These are phyloP conservation scores for Epicoccum sorghinum DNA, from an alignment of 2,329 filamentous ascomycete genomes.

Conservation along the genomic window DNA sequence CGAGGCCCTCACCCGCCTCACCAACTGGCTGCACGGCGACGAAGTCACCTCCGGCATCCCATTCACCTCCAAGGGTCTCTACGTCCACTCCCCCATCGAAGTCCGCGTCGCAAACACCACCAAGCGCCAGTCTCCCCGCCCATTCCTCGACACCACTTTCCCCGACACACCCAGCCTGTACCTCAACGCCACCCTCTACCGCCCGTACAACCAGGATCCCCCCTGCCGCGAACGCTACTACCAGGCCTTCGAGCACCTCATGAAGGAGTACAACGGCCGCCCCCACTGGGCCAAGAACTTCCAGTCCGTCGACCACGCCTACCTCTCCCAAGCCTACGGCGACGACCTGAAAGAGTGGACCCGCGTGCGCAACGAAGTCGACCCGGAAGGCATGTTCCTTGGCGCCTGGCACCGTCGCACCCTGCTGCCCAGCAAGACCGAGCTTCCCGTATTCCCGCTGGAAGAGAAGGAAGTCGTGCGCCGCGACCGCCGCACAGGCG, in stretches of 20 bases:
- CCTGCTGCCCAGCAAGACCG: slow-evolving; percentile 39
- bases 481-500: slow-evolving; percentile 36
- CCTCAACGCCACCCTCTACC: slow-evolving; percentile 87
- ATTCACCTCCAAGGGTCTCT: slow-evolving; percentile 78
- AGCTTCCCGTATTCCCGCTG: slow-evolving; percentile 41
- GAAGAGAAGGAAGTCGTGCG: slow-evolving; percentile 53
- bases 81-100: slow-evolving; percentile 88
- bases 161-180: slow-evolving; percentile 77
- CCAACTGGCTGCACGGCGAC: slow-evolving; percentile 84
- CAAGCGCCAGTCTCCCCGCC: slow-evolving; percentile 55
- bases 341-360: slow-evolving; percentile 70
- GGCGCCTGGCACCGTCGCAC: slow-evolving; percentile 83
- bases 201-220: slow-evolving; percentile 79
- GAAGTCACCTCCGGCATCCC: slow-evolving; percentile 74
- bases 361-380: slow-evolving; percentile 69
- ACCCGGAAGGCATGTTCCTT: slow-evolving; percentile 85
- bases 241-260: slow-evolving; percentile 87
- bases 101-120: slow-evolving; percentile 82
- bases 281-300: slow-evolving; percentile 98
- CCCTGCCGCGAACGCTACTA: slow-evolving; percentile 81
- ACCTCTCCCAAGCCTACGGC: slow-evolving; percentile 73
- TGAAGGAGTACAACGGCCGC: slow-evolving; percentile 80
- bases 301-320: slow-evolving; percentile 59
- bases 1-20: slow-evolving; percentile 81
- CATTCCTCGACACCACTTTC: slow-evolving; percentile 75